Percentiles rank a stretch among this genome's conserved stretches.
Evolutionary conservation across 176 grass and related monocot species (phyloP).

Genomic region (Poa annua): DNA sequence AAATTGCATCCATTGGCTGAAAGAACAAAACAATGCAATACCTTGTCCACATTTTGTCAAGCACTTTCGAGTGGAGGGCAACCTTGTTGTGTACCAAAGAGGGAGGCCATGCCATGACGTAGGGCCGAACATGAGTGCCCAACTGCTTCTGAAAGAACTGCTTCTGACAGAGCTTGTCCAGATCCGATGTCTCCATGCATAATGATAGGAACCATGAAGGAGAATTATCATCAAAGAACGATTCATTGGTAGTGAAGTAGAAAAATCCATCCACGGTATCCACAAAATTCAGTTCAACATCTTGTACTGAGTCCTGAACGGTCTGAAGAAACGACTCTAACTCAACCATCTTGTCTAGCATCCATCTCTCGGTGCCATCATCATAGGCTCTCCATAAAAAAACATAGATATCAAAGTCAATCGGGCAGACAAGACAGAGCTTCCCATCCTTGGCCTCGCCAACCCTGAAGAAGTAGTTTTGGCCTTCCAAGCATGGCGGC

Average conservation of each 20-base stretch:
- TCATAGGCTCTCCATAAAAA: background rate
- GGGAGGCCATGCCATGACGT: constrained; percentile 9
- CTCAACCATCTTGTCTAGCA: background rate
- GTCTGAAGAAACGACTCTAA: constrained; percentile 7
- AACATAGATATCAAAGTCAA: background rate
- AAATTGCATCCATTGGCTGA: background rate
- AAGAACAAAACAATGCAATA: background rate
- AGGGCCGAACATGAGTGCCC: background rate
- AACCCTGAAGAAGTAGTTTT: background rate
- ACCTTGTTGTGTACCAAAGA: constrained; percentile 17
- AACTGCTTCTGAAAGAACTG: constrained; percentile 3
- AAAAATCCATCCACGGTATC: background rate
- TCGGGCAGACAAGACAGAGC: constrained; percentile 4
- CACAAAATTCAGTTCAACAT: constrained; percentile 2
- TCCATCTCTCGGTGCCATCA: constrained; percentile 2
- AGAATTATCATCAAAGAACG: background rate
- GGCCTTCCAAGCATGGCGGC: background rate
- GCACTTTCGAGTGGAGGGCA: background rate
- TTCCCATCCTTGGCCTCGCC: constrained; percentile 20
- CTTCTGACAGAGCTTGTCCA: constrained; percentile 24
- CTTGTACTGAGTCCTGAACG: background rate
- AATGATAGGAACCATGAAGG: constrained; percentile 30
- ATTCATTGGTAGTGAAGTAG: constrained; percentile 15
- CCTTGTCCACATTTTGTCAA: background rate
- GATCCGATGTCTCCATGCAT: background rate